Base-by-base conservation (phyloP, 441 rosid species). In the Kokia cookei region DNA sequence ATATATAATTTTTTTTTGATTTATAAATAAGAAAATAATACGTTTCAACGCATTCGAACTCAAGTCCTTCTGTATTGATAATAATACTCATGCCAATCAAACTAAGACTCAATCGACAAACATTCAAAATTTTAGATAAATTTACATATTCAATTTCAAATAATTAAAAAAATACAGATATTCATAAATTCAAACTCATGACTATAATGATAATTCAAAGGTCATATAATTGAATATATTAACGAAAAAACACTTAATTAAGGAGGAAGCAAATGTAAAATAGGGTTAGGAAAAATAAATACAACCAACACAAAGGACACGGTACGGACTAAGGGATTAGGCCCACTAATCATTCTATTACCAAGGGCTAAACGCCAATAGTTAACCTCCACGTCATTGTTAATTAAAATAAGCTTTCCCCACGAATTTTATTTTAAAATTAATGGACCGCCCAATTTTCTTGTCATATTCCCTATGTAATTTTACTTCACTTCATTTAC, bases 341-440 rank as follows among this genome's bases (percentile, higher is more conserved):
- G 79, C 81, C 88, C 86, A 64, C 83, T 14, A 58, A 50, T 83
- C 83, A 80, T 82, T 82, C 83, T 13, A 69, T 82, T 79, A 64
- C 70, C 84, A 73, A 78, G 40, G n/a, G 71, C 83, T 81, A 85
- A 70, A 76, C 5, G 73, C 81, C 89, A 82, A 80, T 55, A 54
- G 62, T 57, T 29, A 29, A 70, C 68, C 69, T 64, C 74, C 80
- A 78, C 82, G 83, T 80, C 84, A 61, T 71, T 69, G 65, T 50
- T 43, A 14, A 75, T 72, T 69, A 75, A 79, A 76, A 37, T 65
- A 69, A 76, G 29, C 63, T 58, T 58, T 58, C 72, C 78, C 75
- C 82, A 88, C 84, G 84, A 86, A 81, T 55, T 37, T 37, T 37
- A 1, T 79, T 82, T 73, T 81, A 48, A 88, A 85, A 87, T 73